Evolutionary conservation across 2,329 filamentous ascomycete species (phyloP), one percentile per base, ranked within the genome.

Genomic region (Lithohypha guttulata): DNA sequence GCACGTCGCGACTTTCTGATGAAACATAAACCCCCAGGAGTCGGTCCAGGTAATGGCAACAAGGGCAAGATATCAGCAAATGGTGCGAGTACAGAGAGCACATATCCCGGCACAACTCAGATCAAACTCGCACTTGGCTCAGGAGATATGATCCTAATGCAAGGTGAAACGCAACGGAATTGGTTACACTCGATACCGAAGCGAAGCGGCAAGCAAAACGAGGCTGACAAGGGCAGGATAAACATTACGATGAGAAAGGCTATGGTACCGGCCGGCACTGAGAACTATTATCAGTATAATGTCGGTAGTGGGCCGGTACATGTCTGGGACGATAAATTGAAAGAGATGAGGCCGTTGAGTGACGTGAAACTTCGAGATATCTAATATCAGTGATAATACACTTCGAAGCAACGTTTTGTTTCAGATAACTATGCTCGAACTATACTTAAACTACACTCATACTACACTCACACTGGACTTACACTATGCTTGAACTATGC

Each of bases 271-370:
- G 79, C 65, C 3, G 82, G 81, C 1, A 87, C 81, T 19, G 78
- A 84, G 52, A 89, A 89, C 58, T 87, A 89, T 57, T 86, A 89
- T 58, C 74, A 77, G 53, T 89, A 89, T 60, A 89, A 89, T 60
- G 79, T 87, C 35, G 82, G 83, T 1, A 69, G 59, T 26, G 82
- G 83, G 1, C 68, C 64, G 1, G 71, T 79, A n/a, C 80, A 76
- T 56, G 70, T 68, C 51, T 87, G 83, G 83, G 68, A 82, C 55
- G 64, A 63, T 13, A 56, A 46, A 32, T 63, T 57, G 43, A 61
- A 68, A 44, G 72, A 77, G 52, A 73, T 73, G 69, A 43, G 34
- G n/a, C n/a, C n/a, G n/a, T n/a, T n/a, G n/a, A n/a, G n/a, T n/a
- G n/a, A n/a, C n/a, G n/a, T n/a, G n/a, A n/a, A n/a, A n/a, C n/a